Conservation (phyloP, 148 eudicot genomes). For the Camellia lanceoleosa region DNA sequence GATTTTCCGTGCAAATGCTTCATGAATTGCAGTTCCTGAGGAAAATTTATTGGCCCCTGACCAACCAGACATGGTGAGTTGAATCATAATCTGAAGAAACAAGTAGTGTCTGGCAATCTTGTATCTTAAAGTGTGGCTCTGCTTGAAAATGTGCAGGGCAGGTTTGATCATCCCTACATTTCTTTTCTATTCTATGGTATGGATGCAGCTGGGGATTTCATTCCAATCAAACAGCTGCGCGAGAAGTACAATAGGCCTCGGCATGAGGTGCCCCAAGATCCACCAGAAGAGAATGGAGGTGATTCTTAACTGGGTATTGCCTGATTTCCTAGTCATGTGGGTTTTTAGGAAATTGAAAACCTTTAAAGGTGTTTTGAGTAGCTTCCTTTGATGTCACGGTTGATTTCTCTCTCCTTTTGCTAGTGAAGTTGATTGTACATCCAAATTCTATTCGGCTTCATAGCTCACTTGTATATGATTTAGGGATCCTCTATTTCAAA, state of each 20-base stretch:
- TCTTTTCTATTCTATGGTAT: conserved; percentile 80
- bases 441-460: too few relatives aligned
- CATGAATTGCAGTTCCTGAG: conserved; percentile 70
- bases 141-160: conserved; percentile 42
- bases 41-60: conserved; percentile 75
- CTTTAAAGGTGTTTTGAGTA: too few relatives aligned
- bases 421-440: background rate
- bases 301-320: conserved; percentile 22
- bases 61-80: conserved; percentile 68
- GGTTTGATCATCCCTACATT: conserved; percentile 88
- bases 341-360: background rate
- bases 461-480: background rate
- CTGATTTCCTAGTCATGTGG: conserved; percentile 1
- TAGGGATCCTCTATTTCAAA: too few relatives aligned
- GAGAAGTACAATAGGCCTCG: conserved; percentile 85
- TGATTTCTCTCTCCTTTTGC: background rate
- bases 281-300: conserved; percentile 46
- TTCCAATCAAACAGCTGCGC: conserved; percentile 84
- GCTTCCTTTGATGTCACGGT: too few relatives aligned
- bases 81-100: background rate
- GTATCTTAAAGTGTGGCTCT: background rate
- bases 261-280: conserved; percentile 69
- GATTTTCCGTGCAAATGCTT: conserved; percentile 7
- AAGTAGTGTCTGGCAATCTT: background rate
- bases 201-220: conserved; percentile 87